A percentile compares a stretch with the other conserved stretches of the same genome.
Conservation (phyloP, 805 yeast species). For the Metschnikowia gelsemii region DNA sequence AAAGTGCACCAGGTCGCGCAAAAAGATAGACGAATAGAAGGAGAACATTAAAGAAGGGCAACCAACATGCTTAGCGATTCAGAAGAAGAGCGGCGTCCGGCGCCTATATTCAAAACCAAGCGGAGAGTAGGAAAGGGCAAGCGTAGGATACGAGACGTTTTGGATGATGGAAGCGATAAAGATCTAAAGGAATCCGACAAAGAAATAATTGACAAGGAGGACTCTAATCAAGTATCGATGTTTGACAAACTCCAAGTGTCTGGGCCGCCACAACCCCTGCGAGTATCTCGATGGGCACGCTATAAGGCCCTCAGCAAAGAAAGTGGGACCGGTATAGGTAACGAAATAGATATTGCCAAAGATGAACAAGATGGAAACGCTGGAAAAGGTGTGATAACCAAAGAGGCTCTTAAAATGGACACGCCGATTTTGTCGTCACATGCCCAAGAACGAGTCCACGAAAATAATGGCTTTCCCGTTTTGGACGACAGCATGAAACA, state of each 20-base stretch:
- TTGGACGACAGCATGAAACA: too few species aligned
- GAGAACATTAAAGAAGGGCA: background rate
- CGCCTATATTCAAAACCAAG: conserved; percentile 2
- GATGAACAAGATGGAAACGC: too few species aligned
- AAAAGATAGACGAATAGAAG: background rate
- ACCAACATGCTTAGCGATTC: background rate
- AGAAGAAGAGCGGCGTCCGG: background rate
- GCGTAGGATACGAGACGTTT: conserved; percentile 5
- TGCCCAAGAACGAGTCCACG: too few species aligned
- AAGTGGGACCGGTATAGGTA: too few species aligned
- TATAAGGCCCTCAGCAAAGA: conserved; percentile 2
- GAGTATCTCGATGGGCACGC: conserved; percentile 9
- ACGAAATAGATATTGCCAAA: too few species aligned
- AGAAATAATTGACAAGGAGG: background rate
- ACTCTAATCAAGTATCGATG: background rate
- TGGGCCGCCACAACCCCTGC: conserved; percentile 3
- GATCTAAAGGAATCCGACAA: background rate
- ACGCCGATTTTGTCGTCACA: too few species aligned
- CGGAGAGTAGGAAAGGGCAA: background rate
- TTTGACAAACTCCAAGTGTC: background rate
- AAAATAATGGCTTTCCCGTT: too few species aligned
- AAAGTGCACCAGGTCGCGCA: too few species aligned
- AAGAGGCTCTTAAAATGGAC: background rate
- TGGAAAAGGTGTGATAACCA: too few species aligned
- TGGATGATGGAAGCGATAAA: background rate